These are phyloP conservation scores for Tricholoma hemisulphureum DNA, from an alignment of 768 basidiomycete genomes.

Conservation along the genomic window DNA sequence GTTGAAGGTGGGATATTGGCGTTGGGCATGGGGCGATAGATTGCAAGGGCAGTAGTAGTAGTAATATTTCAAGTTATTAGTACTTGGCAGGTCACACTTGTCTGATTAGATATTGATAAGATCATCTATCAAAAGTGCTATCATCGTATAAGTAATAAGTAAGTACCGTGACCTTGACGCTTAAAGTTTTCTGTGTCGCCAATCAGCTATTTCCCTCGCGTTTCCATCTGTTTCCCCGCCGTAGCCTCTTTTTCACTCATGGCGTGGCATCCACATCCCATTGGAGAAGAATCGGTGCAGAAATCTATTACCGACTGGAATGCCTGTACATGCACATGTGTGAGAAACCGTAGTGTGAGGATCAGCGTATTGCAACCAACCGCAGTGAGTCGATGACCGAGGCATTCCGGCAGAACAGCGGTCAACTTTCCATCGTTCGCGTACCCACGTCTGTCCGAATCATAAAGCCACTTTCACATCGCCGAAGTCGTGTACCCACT, in stretches of 20 bases:
- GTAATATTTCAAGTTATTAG: no score
- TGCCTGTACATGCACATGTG: no score
- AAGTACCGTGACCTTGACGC: no score
- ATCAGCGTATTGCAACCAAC: no score
- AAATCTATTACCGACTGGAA: conserved; percentile 2
- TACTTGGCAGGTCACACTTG: conserved; percentile 29
- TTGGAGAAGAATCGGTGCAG: conserved; percentile 15
- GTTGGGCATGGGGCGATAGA: conserved; percentile 17
- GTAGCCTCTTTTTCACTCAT: background rate
- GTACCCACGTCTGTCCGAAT: conserved; percentile 18
- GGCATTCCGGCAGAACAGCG: conserved; percentile 12
- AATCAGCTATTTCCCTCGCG: conserved; percentile 18
- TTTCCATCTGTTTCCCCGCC: no score
- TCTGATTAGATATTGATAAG: conserved; percentile 65
- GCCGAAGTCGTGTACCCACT: no score
- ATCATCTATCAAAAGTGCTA: no score
- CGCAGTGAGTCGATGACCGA: conserved; percentile 4
- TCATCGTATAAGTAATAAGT: no score
- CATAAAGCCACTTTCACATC: conserved; percentile 13
- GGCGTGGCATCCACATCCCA: conserved; percentile 18
- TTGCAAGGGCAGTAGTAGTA: conserved; percentile 8
- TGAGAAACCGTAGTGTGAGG: conserved; percentile 8
- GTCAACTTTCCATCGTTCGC: conserved; percentile 17
- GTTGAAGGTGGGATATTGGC: conserved; percentile 34
- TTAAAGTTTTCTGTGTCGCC: no score